Base-by-base conservation (phyloP, 2,329 filamentous ascomycete genomes). In the Triangularia verruculosa region DNA sequence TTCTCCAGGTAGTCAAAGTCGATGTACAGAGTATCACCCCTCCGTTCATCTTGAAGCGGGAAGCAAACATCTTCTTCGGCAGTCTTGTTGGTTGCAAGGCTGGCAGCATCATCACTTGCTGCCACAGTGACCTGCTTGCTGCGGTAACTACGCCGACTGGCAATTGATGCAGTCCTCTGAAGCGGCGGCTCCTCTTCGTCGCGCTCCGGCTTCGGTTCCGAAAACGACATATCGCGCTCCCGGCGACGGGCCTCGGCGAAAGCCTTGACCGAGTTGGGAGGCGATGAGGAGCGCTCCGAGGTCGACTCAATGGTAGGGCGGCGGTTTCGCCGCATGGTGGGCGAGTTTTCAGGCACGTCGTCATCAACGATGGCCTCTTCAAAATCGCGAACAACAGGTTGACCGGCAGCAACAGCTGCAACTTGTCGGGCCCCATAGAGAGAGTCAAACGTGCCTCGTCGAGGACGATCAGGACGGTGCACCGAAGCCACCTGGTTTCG, bases 241-340 rank as follows among this genome's bases (percentile, higher is more conserved):
- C 93, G 89, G 64, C 92, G 91, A 58, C 92, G 89, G 61, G 92
- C 91, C 72, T 95, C 91, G 17, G 95, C 95, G 76, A 99, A 99
- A 3, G 95, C 95, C 76, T 98, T 96, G 59, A 99, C 93, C 0
- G 95, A 99, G 76, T 97, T 99, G 7, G 95, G 95, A 11, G 94
- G 94, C 5, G 95, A 98, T 1, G 86, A 80, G 0, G 91, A 92
- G 61, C 92, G 85, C 56, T 85, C 83, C 24, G 79, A 75, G 54
- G 81, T 76, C 1, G 85, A 85, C 30, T 82, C 83, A 61, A 89
- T 79, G 58, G 84, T 84, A 62, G 83, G 80, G 62, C 85, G 83
- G 15, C 86, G 84, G 63, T 78, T 79, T 39, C 78, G 82, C 6
- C 78, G 75, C 30, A 73, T 69, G 17, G 73, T 74, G 6, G 78